phyloP scores from a whole-genome alignment of 2,329 filamentous ascomycete genomes.

The Monosporascus ibericus region DNA sequence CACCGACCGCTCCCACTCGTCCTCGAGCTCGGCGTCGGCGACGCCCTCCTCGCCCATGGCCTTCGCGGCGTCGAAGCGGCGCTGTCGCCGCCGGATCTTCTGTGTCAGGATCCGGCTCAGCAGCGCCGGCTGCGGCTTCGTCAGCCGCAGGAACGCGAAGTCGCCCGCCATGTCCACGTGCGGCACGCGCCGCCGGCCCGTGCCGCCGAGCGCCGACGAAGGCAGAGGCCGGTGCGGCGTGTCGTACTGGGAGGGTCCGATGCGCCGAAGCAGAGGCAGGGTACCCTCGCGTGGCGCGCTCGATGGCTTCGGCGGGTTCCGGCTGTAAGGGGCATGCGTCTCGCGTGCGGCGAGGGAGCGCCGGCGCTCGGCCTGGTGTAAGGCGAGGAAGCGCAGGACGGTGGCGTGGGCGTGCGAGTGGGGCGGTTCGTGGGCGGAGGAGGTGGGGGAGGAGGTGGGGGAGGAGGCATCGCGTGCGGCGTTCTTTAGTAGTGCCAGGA shows the following conservation, averaged over 20 bases:
- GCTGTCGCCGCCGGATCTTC: conserved; percentile 39
- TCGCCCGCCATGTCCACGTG: conserved; percentile 47
- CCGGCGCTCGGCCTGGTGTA: conserved; percentile 27
- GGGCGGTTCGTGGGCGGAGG: background rate
- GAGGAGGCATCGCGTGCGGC: conserved; percentile 2
- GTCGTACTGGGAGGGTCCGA: conserved; percentile 37
- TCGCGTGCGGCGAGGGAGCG: conserved; percentile 17
- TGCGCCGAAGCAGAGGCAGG: conserved; percentile 26
- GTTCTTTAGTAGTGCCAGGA: conserved; percentile 16
- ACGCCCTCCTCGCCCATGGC: conserved; percentile 27
- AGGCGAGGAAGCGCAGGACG: conserved; percentile 35
- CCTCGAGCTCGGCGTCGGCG: conserved; percentile 21
- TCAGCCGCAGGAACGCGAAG: conserved; percentile 59
- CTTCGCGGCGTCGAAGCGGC: conserved; percentile 29
- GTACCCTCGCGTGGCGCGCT: conserved; percentile 13
- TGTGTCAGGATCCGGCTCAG: conserved; percentile 53
- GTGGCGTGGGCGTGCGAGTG: conserved; percentile 34
- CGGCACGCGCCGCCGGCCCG: conserved; percentile 49
- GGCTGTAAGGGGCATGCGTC: conserved; percentile 8
- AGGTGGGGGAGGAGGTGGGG: no score
- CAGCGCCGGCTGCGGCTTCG: conserved; percentile 57
- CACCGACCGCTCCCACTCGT: conserved; percentile 33
- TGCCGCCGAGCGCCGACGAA: conserved; percentile 39
- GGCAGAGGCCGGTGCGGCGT: conserved; percentile 43
- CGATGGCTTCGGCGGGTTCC: conserved; percentile 8